Percentiles rank a stretch among this genome's conserved stretches.
Conservation (phyloP, 768 basidiomycete genomes). For the Tricholoma hemisulphureum region DNA sequence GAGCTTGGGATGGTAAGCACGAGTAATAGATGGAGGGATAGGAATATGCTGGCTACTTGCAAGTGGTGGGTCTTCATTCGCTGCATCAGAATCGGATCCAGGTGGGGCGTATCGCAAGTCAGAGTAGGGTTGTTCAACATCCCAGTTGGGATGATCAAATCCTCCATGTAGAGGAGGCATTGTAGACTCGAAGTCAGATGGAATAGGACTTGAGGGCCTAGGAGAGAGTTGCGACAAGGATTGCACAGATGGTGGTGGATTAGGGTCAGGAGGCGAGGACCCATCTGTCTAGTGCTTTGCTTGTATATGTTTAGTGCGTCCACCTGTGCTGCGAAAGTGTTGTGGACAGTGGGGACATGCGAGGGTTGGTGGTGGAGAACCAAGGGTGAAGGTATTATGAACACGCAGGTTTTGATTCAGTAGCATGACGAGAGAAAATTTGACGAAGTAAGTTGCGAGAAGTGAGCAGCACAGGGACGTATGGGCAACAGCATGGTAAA, state of each 20-base stretch:
- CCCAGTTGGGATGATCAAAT: background rate
- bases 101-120: background rate
- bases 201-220: background rate
- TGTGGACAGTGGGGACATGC: background rate
- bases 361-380: background rate
- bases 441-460: too few species aligned
- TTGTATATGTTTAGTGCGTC: too few species aligned
- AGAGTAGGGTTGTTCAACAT: background rate
- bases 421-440: background rate
- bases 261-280: too few species aligned
- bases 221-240: background rate
- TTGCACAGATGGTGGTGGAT: too few species aligned
- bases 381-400: background rate
- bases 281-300: too few species aligned
- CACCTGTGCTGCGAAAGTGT: background rate
- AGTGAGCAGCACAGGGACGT: too few species aligned
- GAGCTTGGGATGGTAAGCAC: background rate
- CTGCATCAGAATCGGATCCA: background rate
- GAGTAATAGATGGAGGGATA: background rate
- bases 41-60: background rate
- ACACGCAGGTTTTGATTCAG: background rate
- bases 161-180: background rate
- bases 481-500: too few species aligned
- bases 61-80: background rate
- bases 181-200: background rate